Conservation (phyloP, 805 yeast genomes). For the Lipomyces starkeyi region DNA sequence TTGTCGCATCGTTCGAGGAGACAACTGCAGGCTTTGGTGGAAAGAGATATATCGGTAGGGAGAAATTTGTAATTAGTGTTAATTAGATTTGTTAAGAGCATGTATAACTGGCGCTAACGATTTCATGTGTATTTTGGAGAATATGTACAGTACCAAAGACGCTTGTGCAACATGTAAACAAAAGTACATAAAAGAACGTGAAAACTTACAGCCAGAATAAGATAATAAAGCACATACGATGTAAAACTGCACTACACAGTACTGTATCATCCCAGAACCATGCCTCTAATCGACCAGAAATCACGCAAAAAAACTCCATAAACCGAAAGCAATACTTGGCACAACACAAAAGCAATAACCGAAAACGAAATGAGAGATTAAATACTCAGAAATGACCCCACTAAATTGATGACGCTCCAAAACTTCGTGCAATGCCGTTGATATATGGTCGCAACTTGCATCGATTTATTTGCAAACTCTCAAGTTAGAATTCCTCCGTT, state of each 20-base stretch:
- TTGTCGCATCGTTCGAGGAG: slow-evolving; percentile 70
- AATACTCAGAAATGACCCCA: background rate
- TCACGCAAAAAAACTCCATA: background rate
- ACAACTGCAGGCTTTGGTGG: slow-evolving; percentile 34
- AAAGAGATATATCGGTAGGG: slow-evolving; percentile 27
- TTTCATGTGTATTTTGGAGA: background rate
- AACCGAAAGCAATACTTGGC: slow-evolving; percentile 1
- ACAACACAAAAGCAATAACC: background rate
- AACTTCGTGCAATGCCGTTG: background rate
- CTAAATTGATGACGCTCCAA: background rate
- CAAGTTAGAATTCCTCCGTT: slow-evolving; percentile 49
- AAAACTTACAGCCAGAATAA: background rate
- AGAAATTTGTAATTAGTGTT: slow-evolving; percentile 29
- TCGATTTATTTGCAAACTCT: background rate
- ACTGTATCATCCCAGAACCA: background rate
- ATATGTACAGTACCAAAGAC: slow-evolving; percentile 10
- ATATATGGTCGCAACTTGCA: background rate
- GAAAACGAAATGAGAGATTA: background rate
- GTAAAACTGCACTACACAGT: no score
- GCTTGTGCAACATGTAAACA: background rate
- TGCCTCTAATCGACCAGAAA: background rate
- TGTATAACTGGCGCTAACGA: background rate
- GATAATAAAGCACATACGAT: background rate
- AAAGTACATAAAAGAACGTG: background rate
- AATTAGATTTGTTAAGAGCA: slow-evolving; percentile 1